These are phyloP conservation scores for Chytriomyces confervae DNA, from an alignment of 192 early-diverging fungal species.

Conservation along the genomic window DNA sequence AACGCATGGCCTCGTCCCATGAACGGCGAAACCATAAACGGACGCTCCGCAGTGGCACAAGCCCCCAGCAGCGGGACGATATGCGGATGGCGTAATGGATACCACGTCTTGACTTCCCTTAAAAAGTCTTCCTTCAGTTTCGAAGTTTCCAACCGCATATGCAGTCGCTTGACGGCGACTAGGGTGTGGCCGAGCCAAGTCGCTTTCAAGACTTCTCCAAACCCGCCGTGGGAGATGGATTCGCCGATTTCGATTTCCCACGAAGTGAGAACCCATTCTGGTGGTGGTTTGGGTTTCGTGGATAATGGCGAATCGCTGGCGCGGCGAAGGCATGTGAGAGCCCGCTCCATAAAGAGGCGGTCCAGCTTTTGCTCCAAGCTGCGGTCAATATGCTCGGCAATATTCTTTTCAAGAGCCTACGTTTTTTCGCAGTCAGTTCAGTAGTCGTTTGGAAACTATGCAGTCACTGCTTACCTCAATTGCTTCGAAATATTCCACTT, in stretches of 20 bases:
- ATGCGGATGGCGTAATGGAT: conserved; percentile 46
- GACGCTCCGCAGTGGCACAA: conserved; percentile 41
- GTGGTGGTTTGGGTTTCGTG: conserved; percentile 1
- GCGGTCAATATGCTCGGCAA: conserved; percentile 30
- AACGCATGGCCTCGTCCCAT: conserved; percentile 38
- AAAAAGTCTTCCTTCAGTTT: conserved; percentile 33
- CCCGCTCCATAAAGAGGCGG: conserved; percentile 35
- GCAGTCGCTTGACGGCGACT: conserved; percentile 44
- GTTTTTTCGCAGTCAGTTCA: neutral
- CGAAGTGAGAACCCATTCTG: conserved; percentile 37
- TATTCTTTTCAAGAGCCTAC: conserved; percentile 33
- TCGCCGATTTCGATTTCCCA: conserved; percentile 47
- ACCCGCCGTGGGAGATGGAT: conserved; percentile 43
- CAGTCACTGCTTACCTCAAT: conserved; percentile 32
- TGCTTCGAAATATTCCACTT: conserved; percentile 39
- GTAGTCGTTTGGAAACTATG: neutral
- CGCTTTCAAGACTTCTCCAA: conserved; percentile 42
- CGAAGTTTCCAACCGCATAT: conserved; percentile 36
- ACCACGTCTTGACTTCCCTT: conserved; percentile 43
- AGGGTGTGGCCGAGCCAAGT: conserved; percentile 43
- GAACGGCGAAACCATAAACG: conserved; percentile 51
- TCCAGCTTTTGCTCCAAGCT: conserved; percentile 33
- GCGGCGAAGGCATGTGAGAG: conserved; percentile 30
- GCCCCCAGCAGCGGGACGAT: conserved; percentile 48
- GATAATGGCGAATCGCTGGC: conserved; percentile 1